These are phyloP conservation scores for Murraya koenigii DNA, from an alignment of 345 rosid species.

Conservation along the genomic window DNA sequence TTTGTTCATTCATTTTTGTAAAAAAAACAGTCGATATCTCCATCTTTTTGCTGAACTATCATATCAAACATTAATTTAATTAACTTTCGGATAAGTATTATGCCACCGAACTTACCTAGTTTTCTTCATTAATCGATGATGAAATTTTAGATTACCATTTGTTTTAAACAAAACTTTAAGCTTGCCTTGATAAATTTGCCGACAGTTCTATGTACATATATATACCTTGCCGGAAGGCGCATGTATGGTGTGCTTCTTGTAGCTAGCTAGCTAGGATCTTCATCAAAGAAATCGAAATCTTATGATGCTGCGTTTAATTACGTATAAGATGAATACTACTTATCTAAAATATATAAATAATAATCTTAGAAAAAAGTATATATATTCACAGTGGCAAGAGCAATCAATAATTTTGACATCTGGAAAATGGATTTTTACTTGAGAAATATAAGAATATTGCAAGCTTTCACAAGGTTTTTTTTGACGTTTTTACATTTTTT, in stretches of 20 bases:
- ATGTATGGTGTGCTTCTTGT: neutral
- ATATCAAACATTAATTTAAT: neutral
- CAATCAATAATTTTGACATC: neutral
- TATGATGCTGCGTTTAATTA: neutral
- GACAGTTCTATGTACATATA: neutral
- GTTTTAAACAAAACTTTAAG: neutral
- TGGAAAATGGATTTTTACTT: neutral
- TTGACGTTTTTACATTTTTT: neutral
- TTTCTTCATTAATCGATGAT: neutral
- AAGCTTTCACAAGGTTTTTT: neutral
- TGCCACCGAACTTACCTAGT: neutral
- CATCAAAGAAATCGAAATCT: neutral
- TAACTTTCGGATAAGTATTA: neutral
- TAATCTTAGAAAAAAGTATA: neutral
- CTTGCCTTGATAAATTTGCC: slow-evolving; percentile 1
- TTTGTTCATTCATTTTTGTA: too few species aligned
- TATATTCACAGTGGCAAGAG: neutral
- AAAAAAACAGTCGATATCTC: neutral
- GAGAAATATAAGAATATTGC: neutral
- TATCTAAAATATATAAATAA: neutral
- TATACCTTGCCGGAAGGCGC: neutral
- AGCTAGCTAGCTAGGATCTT: neutral
- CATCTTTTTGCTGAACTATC: slow-evolving; percentile 3
- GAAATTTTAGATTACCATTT: neutral
- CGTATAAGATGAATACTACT: neutral